Evolutionary conservation across 2,329 filamentous ascomycete species (phyloP).

Genomic region (Leptographium lundbergii): DNA sequence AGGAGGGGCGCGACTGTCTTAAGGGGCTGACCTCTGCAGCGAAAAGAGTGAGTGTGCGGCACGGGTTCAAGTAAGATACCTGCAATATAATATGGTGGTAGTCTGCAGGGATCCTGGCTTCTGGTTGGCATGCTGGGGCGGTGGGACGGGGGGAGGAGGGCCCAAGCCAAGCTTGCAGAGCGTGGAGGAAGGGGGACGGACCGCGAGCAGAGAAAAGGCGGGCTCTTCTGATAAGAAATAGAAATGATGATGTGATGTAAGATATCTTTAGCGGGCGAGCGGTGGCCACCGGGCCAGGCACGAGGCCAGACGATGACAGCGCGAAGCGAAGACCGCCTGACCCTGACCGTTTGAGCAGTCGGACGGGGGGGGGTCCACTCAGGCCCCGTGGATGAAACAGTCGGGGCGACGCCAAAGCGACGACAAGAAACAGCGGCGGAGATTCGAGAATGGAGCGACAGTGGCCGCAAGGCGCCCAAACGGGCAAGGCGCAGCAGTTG

Average conservation of each 20-base stretch:
- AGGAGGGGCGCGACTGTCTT: not conserved
- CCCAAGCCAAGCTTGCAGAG: not conserved
- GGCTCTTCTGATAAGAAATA: no score
- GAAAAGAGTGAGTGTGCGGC: no score
- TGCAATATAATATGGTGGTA: no score
- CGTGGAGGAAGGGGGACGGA: not conserved
- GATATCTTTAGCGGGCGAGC: no score
- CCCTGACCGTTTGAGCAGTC: not conserved
- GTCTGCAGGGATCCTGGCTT: no score
- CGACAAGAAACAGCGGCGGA: not conserved
- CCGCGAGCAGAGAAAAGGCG: not conserved
- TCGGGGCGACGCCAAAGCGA: conserved; percentile 16
- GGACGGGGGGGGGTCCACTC: conserved; percentile 1
- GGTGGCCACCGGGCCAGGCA: not conserved
- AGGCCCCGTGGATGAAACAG: conserved; percentile 20
- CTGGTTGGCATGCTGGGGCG: no score
- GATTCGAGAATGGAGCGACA: conserved; percentile 4
- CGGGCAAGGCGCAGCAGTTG: not conserved
- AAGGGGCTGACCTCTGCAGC: no score
- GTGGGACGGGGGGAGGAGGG: no score
- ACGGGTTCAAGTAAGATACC: no score
- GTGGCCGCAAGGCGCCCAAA: not conserved
- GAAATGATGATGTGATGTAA: no score
- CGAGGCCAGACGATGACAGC: not conserved
- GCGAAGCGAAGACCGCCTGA: not conserved